These are phyloP conservation scores for Pisolithus thermaeus DNA, from an alignment of 1,284 basidiomycete species.

Conservation along the genomic window DNA sequence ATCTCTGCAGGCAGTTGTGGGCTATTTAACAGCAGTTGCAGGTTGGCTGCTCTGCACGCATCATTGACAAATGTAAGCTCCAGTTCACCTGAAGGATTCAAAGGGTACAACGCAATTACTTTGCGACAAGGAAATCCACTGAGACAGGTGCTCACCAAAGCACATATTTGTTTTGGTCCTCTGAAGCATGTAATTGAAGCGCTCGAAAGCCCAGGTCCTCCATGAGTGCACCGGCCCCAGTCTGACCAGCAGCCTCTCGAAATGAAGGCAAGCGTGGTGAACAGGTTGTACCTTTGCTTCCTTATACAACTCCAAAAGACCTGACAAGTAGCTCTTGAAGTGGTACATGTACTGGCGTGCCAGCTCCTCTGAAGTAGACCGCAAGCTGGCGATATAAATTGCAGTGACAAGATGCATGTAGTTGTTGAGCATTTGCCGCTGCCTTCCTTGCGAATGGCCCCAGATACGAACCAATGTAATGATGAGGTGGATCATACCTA, in stretches of 20 bases:
- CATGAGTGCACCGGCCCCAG: conserved; percentile 24
- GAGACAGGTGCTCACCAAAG: too few species aligned
- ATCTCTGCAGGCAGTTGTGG: not conserved
- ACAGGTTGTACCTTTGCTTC: not conserved
- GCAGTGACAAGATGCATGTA: too few species aligned
- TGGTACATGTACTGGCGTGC: not conserved
- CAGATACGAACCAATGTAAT: too few species aligned
- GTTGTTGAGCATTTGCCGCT: too few species aligned
- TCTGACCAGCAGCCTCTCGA: conserved; percentile 3
- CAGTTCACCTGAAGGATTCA: not conserved
- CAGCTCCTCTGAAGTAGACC: too few species aligned
- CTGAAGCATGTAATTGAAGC: conserved; percentile 14
- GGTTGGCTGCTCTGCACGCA: not conserved
- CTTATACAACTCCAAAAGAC: not conserved
- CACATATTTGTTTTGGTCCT: not conserved
- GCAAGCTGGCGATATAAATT: too few species aligned
- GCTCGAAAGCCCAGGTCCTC: conserved; percentile 21
- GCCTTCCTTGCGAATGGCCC: too few species aligned
- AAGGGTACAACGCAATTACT: too few species aligned
- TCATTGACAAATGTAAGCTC: not conserved
- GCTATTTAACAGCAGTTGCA: not conserved
- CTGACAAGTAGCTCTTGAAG: not conserved
- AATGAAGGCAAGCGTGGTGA: not conserved
- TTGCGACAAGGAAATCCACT: too few species aligned
- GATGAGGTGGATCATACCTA: too few species aligned